Base-by-base conservation (phyloP, 208 protist genomes). In the Wallacemonas sp. region DNA sequence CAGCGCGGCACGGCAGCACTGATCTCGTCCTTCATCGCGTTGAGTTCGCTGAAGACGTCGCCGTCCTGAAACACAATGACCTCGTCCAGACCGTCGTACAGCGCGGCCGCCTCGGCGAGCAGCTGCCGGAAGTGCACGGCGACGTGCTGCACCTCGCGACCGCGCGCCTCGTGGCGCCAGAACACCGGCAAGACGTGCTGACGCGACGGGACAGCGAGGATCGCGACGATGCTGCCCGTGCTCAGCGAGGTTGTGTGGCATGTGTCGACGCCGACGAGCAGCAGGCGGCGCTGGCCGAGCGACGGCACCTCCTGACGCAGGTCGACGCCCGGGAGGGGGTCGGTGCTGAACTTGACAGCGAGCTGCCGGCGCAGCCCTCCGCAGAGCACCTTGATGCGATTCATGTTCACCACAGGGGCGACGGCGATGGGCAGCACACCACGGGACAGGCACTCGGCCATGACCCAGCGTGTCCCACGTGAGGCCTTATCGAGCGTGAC, bases 31-130 rank as follows among this genome's bases (percentile, higher is more conserved):
- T 86, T 79, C 64, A 95, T 82, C 1, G 57, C 80, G 2, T 59
- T 57, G 42, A 93, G 49, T 64, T 94, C 87, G 65, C 86, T 94
- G 73, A 79, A 84, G 45, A 97, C 81, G 62, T 94, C 78, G 1
- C 92, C 92, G 65, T 97, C 92, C 46, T 97, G 92, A 57, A 95
- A 87, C 4, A 97, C 78, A 0, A 97, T 63, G 8, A 97, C 80
- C 68, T 97, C 84, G 62, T 97, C 89, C n/a, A 97, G 46, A 1
- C 82, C 75, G 63, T 76, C 87, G 65, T 86, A 82, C 23, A 85
- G 65, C 33, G 54, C 62, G 12, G 63, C 33, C 18, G 84, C 77
- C 8, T 66, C 48, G 11, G 32, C 46, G 18, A 94, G 54, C 14
- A 93, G 14, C 20, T 70, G 32, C 7, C 72, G 62, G 61, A 96